These are phyloP conservation scores for Poronia punctata DNA, from an alignment of 495 filamentous ascomycete genomes.

Conservation along the genomic window DNA sequence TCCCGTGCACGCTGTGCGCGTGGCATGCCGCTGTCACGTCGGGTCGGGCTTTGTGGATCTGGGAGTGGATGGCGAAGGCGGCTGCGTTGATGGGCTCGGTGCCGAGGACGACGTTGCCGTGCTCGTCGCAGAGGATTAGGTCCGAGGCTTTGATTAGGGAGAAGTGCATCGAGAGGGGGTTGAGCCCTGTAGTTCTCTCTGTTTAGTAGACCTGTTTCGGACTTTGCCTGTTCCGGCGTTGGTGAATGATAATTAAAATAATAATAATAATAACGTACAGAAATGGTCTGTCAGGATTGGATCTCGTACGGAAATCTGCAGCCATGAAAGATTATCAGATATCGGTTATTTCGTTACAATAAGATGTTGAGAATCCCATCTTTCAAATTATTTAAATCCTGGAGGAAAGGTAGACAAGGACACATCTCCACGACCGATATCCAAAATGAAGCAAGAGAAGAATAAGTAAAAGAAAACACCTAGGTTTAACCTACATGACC, in stretches of 20 bases:
- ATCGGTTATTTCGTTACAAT: too few species aligned
- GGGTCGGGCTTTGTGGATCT: constrained; percentile 44
- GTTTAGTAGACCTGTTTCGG: not conserved
- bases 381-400: too few species aligned
- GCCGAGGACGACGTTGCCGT: constrained; percentile 41
- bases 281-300: constrained; percentile 44
- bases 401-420: too few species aligned
- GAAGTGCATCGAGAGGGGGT: constrained; percentile 53
- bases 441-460: constrained; percentile 36
- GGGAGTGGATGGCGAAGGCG: constrained; percentile 51
- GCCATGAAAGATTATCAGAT: too few species aligned
- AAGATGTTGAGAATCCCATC: too few species aligned
- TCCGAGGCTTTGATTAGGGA: constrained; percentile 43
- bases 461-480: too few species aligned
- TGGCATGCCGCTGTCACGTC: constrained; percentile 46
- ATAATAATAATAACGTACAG: constrained; percentile 25
- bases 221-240: too few species aligned
- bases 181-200: constrained; percentile 29
- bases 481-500: too few species aligned
- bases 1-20: constrained; percentile 43
- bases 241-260: too few species aligned
- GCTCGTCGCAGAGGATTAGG: constrained; percentile 47
- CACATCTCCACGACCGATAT: too few species aligned
- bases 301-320: constrained; percentile 36
- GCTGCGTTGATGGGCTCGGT: constrained; percentile 52